Evolutionary conservation across 805 yeast species (phyloP), one percentile per base, ranked within the genome.

Genomic region (Brettanomyces sp.): DNA sequence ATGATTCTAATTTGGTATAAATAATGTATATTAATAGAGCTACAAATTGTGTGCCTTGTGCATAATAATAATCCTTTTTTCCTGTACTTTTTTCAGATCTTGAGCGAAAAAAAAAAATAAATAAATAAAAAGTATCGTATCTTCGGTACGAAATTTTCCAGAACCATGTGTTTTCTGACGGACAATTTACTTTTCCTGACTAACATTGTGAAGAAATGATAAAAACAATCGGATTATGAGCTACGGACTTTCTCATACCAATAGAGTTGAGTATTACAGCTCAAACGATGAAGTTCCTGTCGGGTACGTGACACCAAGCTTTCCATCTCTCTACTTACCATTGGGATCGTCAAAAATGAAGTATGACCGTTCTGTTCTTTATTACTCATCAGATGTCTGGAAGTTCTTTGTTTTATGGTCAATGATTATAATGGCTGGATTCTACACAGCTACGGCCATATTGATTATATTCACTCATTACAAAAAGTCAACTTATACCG

Each of bases 251-350:
- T 35, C 22, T n/a, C 22, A 35, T 18, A 12, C 22, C 7, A 35
- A 12, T 8, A 12, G 14, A 3, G 8, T 35, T n/a, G 22, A n/a
- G 8, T 21, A 14, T 22, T 14, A 18, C 13, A 38, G 41, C n/a
- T 12, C 18, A 7, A 18, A 18, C 36, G 42, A 45, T 36, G 32
- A 50, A 30, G 56, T 80, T 1, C 96, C 97, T 2, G 78, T 86
- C 5, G 96, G 96, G 32, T 91, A 91, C 64, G 66, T 68, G 11
- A 70, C 81, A 1, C 98, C 98, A 1, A 46, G 56, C 13, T 91
- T 90, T 56, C 98, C 98, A 4, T 80, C 95, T 3, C 63, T 91
- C 30, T 73, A 70, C 56, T 82, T 89, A 85, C 95, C 95, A 0
- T 52, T 77, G 34, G 62, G 67, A 1, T 45, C 58, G 32, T 47